Conservation (phyloP, 805 yeast genomes). For the Saccharomycopsis sp. region DNA sequence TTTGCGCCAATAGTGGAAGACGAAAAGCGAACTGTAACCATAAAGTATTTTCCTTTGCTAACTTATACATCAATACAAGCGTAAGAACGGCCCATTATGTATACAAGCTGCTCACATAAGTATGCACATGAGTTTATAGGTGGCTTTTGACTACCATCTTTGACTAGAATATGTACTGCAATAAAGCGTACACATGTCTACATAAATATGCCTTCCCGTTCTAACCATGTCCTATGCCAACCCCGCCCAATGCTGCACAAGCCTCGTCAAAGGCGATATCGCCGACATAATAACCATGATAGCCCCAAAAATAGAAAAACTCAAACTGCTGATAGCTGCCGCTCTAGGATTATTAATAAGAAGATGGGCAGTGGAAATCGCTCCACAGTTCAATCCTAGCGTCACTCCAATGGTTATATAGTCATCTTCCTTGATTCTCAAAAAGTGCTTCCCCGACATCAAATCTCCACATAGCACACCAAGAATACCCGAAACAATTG, state of each 20-base stretch:
- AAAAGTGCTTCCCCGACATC: constrained; percentile 32
- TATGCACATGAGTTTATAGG: no score
- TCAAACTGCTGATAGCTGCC: constrained; percentile 67
- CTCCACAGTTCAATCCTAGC: constrained; percentile 73
- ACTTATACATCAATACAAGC: no score
- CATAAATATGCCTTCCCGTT: no score
- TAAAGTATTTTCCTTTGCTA: no score
- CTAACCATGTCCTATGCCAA: no score
- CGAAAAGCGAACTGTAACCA: no score
- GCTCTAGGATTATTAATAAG: constrained; percentile 68
- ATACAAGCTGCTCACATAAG: no score
- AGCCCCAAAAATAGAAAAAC: constrained; percentile 69
- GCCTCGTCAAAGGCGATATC: constrained; percentile 45
- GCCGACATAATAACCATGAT: constrained; percentile 64
- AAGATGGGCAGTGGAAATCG: constrained; percentile 74
- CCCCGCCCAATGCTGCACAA: constrained; percentile 43
- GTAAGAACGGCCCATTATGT: no score
- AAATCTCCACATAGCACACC: constrained; percentile 63
- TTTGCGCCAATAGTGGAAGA: no score
- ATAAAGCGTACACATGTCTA: no score
- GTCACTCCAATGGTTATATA: constrained; percentile 72
- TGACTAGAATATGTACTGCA: no score
- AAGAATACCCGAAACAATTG: constrained; percentile 67
- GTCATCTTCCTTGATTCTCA: constrained; percentile 53
- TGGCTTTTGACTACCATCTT: no score